phyloP scores from a whole-genome alignment of 768 basidiomycete species.

The Kondoa subrosea region DNA sequence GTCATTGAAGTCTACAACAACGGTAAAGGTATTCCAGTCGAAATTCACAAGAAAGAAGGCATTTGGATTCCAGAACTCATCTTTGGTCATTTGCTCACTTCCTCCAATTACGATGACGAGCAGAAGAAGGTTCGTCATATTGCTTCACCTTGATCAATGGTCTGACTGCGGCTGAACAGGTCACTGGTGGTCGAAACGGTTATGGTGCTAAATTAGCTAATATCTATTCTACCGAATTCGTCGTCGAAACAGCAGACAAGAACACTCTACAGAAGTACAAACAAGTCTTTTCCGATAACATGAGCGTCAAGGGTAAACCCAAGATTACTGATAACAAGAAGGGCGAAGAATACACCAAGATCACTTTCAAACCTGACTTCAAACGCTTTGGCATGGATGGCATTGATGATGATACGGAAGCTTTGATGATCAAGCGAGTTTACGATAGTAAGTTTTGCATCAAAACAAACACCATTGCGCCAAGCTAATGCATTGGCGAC shows the following conservation, averaged over 20 bases:
- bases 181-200: slow-evolving; percentile 89
- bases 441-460: slow-evolving; percentile 43
- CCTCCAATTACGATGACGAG: slow-evolving; percentile 94
- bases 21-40: slow-evolving; percentile 88
- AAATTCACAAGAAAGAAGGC: slow-evolving; percentile 80
- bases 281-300: slow-evolving; percentile 86
- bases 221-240: slow-evolving; percentile 93
- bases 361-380: slow-evolving; percentile 85
- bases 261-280: slow-evolving; percentile 73
- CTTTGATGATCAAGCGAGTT: slow-evolving; percentile 78
- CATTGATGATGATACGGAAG: slow-evolving; percentile 80
- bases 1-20: slow-evolving; percentile 89
- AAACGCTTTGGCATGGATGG: slow-evolving; percentile 61
- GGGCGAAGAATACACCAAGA: slow-evolving; percentile 76
- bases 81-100: slow-evolving; percentile 84
- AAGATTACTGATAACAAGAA: slow-evolving; percentile 84
- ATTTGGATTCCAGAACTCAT: slow-evolving; percentile 94
- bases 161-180: neutral
- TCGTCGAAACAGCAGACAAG: slow-evolving; percentile 85
- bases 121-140: slow-evolving; percentile 65
- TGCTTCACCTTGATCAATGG: neutral
- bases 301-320: slow-evolving; percentile 67
- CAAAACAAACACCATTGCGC: neutral
- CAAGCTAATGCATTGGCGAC: slow-evolving; percentile 21
- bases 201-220: slow-evolving; percentile 97